phyloP scores from a whole-genome alignment of 495 filamentous ascomycete species.

The Aspergillus campestris region DNA sequence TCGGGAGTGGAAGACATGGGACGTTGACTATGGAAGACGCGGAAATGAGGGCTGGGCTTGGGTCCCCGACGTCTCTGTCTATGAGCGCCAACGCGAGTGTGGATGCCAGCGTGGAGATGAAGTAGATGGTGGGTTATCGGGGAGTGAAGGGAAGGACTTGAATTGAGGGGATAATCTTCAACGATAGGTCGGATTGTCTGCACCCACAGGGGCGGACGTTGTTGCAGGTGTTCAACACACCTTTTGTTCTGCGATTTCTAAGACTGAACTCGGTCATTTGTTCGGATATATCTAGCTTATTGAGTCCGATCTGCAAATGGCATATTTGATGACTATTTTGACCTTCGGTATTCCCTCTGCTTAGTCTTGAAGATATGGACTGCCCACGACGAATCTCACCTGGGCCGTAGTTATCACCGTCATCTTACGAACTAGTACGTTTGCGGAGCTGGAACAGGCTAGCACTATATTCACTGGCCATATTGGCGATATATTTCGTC shows the following conservation, averaged over 20 bases:
- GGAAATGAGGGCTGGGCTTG: slow-evolving; percentile 21
- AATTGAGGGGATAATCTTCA: neutral
- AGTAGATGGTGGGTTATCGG: slow-evolving; percentile 8
- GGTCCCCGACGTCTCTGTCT: slow-evolving; percentile 15
- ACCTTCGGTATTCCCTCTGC: too few relatives aligned
- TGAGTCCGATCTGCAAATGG: too few relatives aligned
- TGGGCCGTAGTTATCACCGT: too few relatives aligned
- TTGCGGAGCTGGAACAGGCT: too few relatives aligned
- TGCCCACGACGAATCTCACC: too few relatives aligned
- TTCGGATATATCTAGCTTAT: too few relatives aligned
- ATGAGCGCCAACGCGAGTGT: slow-evolving; percentile 28
- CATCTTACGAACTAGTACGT: too few relatives aligned
- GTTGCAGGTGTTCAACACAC: slow-evolving; percentile 2
- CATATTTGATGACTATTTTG: too few relatives aligned
- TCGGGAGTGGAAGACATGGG: slow-evolving; percentile 27
- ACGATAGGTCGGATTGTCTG: neutral
- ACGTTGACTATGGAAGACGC: slow-evolving; percentile 28
- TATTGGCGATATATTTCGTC: too few relatives aligned
- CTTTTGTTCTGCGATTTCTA: neutral
- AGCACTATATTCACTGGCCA: too few relatives aligned
- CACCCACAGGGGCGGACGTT: neutral
- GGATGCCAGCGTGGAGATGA: slow-evolving; percentile 28
- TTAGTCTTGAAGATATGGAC: too few relatives aligned
- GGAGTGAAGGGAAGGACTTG: neutral
- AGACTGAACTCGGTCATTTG: neutral